Percentiles rank a stretch among this genome's conserved stretches.
Evolutionary conservation across 257 asterid genomes (phyloP).

Genomic region (Solanum corneliomulleri): DNA sequence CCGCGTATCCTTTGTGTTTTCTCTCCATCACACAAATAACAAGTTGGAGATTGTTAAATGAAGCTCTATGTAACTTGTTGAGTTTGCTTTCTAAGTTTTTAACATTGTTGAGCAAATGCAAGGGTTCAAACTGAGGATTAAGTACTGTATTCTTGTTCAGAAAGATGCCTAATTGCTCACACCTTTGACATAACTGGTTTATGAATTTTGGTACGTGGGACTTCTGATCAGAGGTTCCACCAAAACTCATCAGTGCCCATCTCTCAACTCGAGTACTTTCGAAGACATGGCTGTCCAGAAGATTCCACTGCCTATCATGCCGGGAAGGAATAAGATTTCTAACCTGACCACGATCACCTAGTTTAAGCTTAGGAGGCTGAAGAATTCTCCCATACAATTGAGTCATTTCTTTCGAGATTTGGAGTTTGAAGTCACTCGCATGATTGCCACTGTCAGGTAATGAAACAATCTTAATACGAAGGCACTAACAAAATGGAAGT

Average conservation of each 20-base stretch:
- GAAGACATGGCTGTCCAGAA: slow-evolving; percentile 74
- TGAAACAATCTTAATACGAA: background rate
- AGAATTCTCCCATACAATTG: slow-evolving; percentile 69
- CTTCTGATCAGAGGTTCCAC: slow-evolving; percentile 68
- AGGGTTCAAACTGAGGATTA: slow-evolving; percentile 67
- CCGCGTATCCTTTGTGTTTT: slow-evolving; percentile 92
- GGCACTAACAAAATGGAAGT: background rate
- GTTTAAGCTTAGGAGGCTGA: slow-evolving; percentile 91
- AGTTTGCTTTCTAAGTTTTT: slow-evolving; percentile 67
- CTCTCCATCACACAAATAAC: slow-evolving; percentile 92
- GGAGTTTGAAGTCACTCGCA: slow-evolving; percentile 59
- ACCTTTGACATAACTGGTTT: slow-evolving; percentile 60
- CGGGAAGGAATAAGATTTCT: slow-evolving; percentile 72
- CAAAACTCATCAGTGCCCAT: slow-evolving; percentile 83
- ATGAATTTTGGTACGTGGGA: slow-evolving; percentile 56
- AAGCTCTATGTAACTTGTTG: slow-evolving; percentile 42
- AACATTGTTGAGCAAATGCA: slow-evolving; percentile 69
- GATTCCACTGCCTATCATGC: slow-evolving; percentile 89
- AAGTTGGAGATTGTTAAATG: slow-evolving; percentile 60
- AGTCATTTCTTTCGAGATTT: slow-evolving; percentile 68
- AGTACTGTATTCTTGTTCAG: slow-evolving; percentile 43
- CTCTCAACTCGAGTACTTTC: slow-evolving; percentile 71
- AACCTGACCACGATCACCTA: slow-evolving; percentile 69
- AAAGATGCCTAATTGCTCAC: slow-evolving; percentile 71
- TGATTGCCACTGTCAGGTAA: slow-evolving; percentile 50